Percentiles rank a stretch among this genome's conserved stretches.
These are phyloP conservation scores for Amphichorda felina DNA, from an alignment of 2,329 filamentous ascomycete genomes.

Conservation along the genomic window DNA sequence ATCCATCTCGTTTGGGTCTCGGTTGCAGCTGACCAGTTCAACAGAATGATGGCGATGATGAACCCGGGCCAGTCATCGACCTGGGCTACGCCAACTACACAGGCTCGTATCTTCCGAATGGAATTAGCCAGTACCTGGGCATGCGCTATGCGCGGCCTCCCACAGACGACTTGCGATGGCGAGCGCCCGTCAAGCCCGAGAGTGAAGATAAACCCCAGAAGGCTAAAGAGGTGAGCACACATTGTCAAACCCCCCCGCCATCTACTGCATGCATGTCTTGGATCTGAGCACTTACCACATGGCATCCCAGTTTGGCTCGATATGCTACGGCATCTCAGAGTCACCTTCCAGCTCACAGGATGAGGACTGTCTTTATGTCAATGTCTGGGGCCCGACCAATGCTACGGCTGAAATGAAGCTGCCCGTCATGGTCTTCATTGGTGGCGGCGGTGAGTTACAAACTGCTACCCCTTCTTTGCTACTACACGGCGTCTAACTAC, in stretches of 20 bases:
- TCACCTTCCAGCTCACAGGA: slow-evolving; percentile 6
- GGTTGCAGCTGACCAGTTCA: neutral
- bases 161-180: slow-evolving; percentile 34
- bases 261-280: slow-evolving; percentile 1
- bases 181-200: slow-evolving; percentile 32
- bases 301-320: slow-evolving; percentile 26
- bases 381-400: slow-evolving; percentile 32
- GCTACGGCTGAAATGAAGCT: slow-evolving; percentile 15
- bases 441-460: slow-evolving; percentile 27
- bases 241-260: too few relatives aligned
- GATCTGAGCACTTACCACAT: neutral
- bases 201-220: slow-evolving; percentile 18
- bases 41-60: neutral
- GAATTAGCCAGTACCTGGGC: slow-evolving; percentile 33
- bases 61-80: slow-evolving; percentile 14
- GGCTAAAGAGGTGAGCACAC: slow-evolving; percentile 18
- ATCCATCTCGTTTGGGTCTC: too few relatives aligned
- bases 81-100: slow-evolving; percentile 33
- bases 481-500: too few relatives aligned
- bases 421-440: slow-evolving; percentile 26
- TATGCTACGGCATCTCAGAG: slow-evolving; percentile 26
- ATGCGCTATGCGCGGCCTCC: slow-evolving; percentile 42
- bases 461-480: too few relatives aligned
- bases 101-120: slow-evolving; percentile 21
- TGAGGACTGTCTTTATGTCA: slow-evolving; percentile 36